Base-by-base conservation (phyloP, 805 yeast species). In the Barnettozyma populi region DNA sequence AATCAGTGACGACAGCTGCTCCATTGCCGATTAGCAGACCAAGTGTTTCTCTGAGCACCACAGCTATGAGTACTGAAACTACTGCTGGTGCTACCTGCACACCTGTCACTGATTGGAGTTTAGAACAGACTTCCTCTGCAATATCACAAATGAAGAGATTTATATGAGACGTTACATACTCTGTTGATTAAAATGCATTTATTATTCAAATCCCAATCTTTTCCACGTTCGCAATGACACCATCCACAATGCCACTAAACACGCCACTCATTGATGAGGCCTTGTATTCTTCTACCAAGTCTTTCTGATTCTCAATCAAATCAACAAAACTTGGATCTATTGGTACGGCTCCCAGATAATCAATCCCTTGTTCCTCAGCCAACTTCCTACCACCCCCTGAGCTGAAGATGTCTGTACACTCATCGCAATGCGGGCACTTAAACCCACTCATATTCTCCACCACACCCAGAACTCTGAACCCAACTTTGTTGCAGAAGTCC, bases 391-490 rank as follows among this genome's bases (percentile, higher is more conserved):
- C 99, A 24, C 99, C 99, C 8, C 98, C 99, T 45, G 85, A 78
- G 55, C 94, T 87, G 63, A 94, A 94, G 21, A 94, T 86, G 63
- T 90, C 83, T 4, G 97, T 90, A 62, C 92, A 84, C 61, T 92
- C 98, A 1, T 84, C 78, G 63, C 99, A 94, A 63, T 80, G 80
- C 0, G 99, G 99, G 63, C 99, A 94, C 4, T 90, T 81, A 60
- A 87, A 94, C 1, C 99, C 99, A 43, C 95, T 82, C 99, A 94
- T 92, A 60, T 94, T 94, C 63, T 94, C 99, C 9, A 94, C 79
- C 4, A 94, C 78, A 0, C 99, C 99, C 47, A 94, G 63, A 1
- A 92, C 77, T 23, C 75, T 72, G 57, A 94, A 80, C 47, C 81
- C 81, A 32, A 92, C 97, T 63, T 92, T 92, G 37, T 72, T 73